Conservation (phyloP, 108 stramenopile genomes). For the Pseudonitzschia pungens region DNA sequence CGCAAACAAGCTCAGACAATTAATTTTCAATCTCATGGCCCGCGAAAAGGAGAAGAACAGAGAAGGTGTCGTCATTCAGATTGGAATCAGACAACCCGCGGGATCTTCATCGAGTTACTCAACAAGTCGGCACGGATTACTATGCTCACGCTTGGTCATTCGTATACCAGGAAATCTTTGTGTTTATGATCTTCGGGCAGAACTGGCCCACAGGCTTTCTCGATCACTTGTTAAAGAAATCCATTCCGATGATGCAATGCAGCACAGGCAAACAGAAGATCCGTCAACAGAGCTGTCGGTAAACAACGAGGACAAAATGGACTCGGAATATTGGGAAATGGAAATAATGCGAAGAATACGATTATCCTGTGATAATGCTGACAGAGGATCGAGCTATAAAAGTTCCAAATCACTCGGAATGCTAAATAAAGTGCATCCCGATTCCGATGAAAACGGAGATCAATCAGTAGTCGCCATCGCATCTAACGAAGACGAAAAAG, state of each 20-base stretch:
- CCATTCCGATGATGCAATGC: neutral
- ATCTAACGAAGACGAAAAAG: constrained; percentile 50
- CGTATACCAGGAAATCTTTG: constrained; percentile 63
- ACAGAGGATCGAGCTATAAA: constrained; percentile 1
- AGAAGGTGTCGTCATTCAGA: constrained; percentile 50
- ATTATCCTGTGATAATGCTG: neutral
- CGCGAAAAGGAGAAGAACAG: constrained; percentile 22
- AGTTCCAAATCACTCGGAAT: constrained; percentile 41
- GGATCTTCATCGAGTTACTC: neutral
- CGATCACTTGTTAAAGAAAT: constrained; percentile 15
- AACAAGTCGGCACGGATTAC: constrained; percentile 1
- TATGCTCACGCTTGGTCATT: constrained; percentile 42
- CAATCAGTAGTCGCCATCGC: constrained; percentile 38
- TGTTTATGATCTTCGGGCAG: constrained; percentile 57
- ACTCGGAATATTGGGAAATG: neutral
- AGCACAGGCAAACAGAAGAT: constrained; percentile 4
- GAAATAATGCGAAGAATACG: neutral
- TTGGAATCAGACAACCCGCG: constrained; percentile 43
- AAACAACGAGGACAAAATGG: neutral
- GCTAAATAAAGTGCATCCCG: neutral
- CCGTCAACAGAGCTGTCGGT: neutral
- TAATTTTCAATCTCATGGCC: constrained; percentile 16
- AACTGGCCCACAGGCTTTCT: constrained; percentile 43
- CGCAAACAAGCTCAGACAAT: constrained; percentile 33
- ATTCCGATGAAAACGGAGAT: neutral